These are phyloP conservation scores for Elongisporangium undulatum DNA, from an alignment of 352 stramenopile species.

Conservation along the genomic window DNA sequence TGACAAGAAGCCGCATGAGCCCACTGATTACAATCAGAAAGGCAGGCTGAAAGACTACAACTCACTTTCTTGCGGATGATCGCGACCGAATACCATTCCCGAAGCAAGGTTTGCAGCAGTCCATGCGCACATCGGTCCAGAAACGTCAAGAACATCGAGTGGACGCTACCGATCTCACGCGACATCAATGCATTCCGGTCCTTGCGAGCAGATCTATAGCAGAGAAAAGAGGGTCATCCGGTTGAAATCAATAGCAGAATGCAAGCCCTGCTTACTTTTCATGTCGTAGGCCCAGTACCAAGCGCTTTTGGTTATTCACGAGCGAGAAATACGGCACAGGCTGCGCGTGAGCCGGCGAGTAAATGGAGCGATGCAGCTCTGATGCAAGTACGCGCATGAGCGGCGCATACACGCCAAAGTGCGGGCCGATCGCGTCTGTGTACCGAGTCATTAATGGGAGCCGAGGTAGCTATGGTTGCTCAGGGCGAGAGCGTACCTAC, in stretches of 20 bases:
- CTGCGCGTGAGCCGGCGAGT: constrained; percentile 13
- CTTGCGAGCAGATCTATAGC: constrained; percentile 21
- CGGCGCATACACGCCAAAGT: constrained; percentile 49
- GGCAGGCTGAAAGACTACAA: background rate
- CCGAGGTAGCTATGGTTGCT: background rate
- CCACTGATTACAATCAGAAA: background rate
- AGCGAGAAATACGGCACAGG: constrained; percentile 56
- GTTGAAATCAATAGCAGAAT: constrained; percentile 5
- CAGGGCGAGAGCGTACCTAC: constrained; percentile 21
- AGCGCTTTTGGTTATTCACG: constrained; percentile 54
- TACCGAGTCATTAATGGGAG: constrained; percentile 5
- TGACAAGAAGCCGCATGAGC: background rate
- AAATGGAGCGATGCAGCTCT: constrained; percentile 42
- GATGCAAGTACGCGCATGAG: constrained; percentile 37
- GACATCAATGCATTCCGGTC: constrained; percentile 52
- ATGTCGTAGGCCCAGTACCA: constrained; percentile 39
- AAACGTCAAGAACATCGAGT: constrained; percentile 46
- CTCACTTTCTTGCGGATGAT: constrained; percentile 65
- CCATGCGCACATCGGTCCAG: constrained; percentile 40
- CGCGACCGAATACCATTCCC: constrained; percentile 59
- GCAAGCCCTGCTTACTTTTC: constrained; percentile 38
- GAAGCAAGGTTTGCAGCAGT: constrained; percentile 48
- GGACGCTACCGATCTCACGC: constrained; percentile 52
- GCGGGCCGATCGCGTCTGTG: constrained; percentile 45
- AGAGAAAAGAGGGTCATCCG: background rate